Evolutionary conservation across 2,329 filamentous ascomycete genomes (phyloP).

Genomic region (Cladosporium austrohemisphaericum): DNA sequence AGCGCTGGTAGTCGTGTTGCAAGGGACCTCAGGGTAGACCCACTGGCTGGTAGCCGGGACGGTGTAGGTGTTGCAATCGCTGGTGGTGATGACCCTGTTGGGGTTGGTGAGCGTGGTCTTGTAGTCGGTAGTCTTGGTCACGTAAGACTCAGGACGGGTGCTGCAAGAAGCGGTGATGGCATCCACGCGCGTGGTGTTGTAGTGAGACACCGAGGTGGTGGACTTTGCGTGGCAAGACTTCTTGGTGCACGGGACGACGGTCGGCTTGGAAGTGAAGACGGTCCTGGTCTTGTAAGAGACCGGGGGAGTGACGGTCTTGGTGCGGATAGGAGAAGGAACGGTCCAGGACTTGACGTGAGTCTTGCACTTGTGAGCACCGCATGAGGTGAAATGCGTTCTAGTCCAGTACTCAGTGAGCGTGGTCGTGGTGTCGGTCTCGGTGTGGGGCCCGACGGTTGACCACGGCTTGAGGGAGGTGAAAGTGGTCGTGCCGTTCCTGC

Average conservation of each 20-base stretch:
- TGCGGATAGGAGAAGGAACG: not conserved
- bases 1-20: not conserved
- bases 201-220: not conserved
- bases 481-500: not conserved
- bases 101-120: not conserved
- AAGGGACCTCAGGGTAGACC: not conserved
- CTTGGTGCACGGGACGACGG: constrained; percentile 6
- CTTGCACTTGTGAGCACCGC: too few species aligned
- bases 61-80: constrained; percentile 14
- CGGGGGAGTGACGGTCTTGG: constrained; percentile 11
- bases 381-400: too few species aligned
- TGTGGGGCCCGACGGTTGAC: too few species aligned
- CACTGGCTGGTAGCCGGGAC: constrained; percentile 7
- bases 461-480: not conserved
- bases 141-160: constrained; percentile 3
- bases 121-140: constrained; percentile 2
- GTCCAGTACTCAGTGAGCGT: too few species aligned
- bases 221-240: constrained; percentile 8
- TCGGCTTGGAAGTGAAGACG: not conserved
- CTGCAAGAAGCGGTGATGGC: constrained; percentile 13
- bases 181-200: constrained; percentile 3
- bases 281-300: constrained; percentile 11
- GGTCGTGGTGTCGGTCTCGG: too few species aligned
- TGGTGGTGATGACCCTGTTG: constrained; percentile 4
- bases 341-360: too few species aligned